Conservation (phyloP, 179 eudicot genomes). For the Beta corolliflora region DNA sequence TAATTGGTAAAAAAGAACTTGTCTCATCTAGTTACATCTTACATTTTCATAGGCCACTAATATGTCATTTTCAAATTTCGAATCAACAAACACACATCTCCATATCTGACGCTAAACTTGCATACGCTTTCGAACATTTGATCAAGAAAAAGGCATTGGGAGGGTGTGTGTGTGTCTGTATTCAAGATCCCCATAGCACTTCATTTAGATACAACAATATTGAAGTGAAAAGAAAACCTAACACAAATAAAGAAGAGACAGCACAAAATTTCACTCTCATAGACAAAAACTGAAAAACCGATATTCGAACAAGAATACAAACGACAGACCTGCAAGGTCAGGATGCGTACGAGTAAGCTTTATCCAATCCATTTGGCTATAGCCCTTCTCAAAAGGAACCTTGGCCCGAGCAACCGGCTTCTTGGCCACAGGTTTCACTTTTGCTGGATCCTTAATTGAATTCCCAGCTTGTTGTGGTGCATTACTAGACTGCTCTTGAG, state of each 20-base stretch:
- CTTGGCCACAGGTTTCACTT: conserved; percentile 37
- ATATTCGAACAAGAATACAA: background rate
- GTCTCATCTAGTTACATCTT: background rate
- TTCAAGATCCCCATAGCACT: background rate
- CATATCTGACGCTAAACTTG: background rate
- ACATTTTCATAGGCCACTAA: background rate
- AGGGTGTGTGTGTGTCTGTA: background rate
- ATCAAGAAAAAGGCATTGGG: background rate
- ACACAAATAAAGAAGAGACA: background rate
- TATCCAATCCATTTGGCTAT: conserved; percentile 95
- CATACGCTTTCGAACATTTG: background rate
- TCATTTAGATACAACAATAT: conserved; percentile 3
- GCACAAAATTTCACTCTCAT: background rate
- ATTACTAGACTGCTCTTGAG: conserved; percentile 28
- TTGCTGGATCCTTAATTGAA: conserved; percentile 36
- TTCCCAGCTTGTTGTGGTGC: conserved; percentile 33
- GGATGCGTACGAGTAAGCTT: conserved; percentile 90
- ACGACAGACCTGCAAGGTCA: conserved; percentile 78
- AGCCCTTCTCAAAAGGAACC: conserved; percentile 94
- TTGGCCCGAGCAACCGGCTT: conserved; percentile 68
- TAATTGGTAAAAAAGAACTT: background rate
- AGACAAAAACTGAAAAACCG: background rate
- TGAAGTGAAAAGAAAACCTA: background rate
- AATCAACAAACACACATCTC: background rate
- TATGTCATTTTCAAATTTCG: background rate